phyloP scores from a whole-genome alignment of 2,329 filamentous ascomycete species.

The Metarhizium album region DNA sequence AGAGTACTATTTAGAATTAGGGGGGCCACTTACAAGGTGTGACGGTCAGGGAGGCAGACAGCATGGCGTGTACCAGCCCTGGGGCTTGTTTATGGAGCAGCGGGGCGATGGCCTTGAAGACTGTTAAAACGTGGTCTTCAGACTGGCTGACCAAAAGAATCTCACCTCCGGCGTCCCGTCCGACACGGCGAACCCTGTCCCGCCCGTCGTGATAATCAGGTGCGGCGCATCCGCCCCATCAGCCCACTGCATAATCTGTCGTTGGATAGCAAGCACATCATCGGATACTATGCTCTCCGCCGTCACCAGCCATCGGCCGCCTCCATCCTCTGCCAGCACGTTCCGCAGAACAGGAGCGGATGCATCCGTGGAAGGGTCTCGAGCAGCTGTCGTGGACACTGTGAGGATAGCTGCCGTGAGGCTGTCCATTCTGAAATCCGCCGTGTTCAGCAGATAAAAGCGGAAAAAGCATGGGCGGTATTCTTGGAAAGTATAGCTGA shows the following conservation, averaged over 20 bases:
- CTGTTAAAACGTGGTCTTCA: neutral
- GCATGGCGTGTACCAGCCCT: slow-evolving; percentile 91
- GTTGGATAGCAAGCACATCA: slow-evolving; percentile 62
- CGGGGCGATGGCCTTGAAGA: neutral
- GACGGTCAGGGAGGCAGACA: slow-evolving; percentile 69
- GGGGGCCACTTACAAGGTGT: slow-evolving; percentile 65
- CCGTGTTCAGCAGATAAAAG: neutral
- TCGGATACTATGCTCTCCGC: slow-evolving; percentile 72
- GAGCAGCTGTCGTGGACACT: slow-evolving; percentile 80
- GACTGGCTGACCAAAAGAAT: neutral
- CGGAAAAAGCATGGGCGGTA: too few species aligned
- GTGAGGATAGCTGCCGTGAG: slow-evolving; percentile 72
- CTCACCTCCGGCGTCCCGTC: slow-evolving; percentile 81
- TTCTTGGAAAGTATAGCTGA: too few species aligned
- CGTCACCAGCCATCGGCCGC: slow-evolving; percentile 59
- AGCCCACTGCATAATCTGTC: slow-evolving; percentile 59
- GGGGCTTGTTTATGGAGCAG: slow-evolving; percentile 39
- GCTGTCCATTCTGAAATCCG: slow-evolving; percentile 18
- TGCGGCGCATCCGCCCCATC: slow-evolving; percentile 56
- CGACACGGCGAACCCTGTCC: slow-evolving; percentile 79
- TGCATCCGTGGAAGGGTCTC: slow-evolving; percentile 69
- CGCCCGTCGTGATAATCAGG: slow-evolving; percentile 78
- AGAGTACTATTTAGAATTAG: too few species aligned
- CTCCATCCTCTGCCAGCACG: slow-evolving; percentile 57
- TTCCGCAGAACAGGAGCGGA: slow-evolving; percentile 56